These are phyloP conservation scores for Penicillium sp. DNA, from an alignment of 2,329 filamentous ascomycete species.

Conservation along the genomic window DNA sequence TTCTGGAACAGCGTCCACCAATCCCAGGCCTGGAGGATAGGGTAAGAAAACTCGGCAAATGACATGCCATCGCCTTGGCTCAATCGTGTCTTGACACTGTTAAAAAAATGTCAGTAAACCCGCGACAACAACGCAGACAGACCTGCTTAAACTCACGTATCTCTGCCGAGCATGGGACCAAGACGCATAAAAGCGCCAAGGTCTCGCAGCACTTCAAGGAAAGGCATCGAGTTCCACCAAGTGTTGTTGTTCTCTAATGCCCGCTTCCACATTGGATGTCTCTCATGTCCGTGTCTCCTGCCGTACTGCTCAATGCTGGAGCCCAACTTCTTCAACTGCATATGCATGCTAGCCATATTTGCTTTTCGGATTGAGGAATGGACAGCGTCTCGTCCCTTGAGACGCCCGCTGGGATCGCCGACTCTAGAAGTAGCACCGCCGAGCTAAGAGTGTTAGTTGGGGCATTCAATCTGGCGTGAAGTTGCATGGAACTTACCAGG, in stretches of 20 bases:
- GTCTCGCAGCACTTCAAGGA: constrained; percentile 72
- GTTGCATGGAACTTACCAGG: constrained; percentile 36
- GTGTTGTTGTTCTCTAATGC: constrained; percentile 75
- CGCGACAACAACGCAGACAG: neutral
- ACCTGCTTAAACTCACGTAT: constrained; percentile 64
- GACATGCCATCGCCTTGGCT: constrained; percentile 89
- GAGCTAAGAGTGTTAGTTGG: constrained; percentile 36
- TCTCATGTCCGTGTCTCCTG: constrained; percentile 61
- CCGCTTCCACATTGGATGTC: constrained; percentile 64
- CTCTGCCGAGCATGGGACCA: constrained; percentile 81
- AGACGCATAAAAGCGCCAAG: constrained; percentile 73
- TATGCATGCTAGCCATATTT: constrained; percentile 50
- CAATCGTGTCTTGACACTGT: constrained; percentile 75
- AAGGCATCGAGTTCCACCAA: constrained; percentile 72
- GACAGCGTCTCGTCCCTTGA: constrained; percentile 40
- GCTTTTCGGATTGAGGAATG: constrained; percentile 41
- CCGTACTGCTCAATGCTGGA: constrained; percentile 67
- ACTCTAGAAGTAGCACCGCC: constrained; percentile 48
- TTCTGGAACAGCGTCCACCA: constrained; percentile 84
- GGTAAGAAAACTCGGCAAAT: constrained; percentile 88
- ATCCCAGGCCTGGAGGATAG: constrained; percentile 91
- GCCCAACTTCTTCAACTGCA: constrained; percentile 64
- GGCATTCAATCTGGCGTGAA: neutral
- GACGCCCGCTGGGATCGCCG: constrained; percentile 48
- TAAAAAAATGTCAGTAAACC: constrained; percentile 5